These are phyloP conservation scores for Hypomontagnella submonticulosa DNA, from an alignment of 495 filamentous ascomycete genomes.

Conservation along the genomic window DNA sequence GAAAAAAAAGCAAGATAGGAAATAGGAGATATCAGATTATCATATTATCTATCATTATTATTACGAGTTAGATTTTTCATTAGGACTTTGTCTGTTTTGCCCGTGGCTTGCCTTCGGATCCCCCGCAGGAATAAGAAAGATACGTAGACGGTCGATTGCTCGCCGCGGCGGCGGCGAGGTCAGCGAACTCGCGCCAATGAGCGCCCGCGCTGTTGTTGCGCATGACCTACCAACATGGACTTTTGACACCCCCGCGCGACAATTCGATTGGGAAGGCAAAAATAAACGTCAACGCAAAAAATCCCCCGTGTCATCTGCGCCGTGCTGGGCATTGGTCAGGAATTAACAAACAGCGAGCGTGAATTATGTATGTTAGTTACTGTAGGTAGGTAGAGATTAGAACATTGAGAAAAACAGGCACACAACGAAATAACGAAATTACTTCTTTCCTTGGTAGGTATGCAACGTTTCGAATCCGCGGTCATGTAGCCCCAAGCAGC, in stretches of 20 bases:
- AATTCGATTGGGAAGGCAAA: constrained; percentile 26
- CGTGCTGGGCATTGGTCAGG: constrained; percentile 15
- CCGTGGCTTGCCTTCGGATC: constrained; percentile 17
- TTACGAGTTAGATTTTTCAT: too few relatives aligned
- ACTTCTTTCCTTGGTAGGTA: background rate
- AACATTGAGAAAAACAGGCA: background rate
- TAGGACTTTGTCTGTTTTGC: too few relatives aligned
- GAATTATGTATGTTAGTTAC: background rate
- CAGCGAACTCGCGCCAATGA: constrained; percentile 35
- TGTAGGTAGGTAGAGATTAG: constrained; percentile 3
- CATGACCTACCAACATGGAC: constrained; percentile 35
- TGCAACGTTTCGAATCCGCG: constrained; percentile 38
- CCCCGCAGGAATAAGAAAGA: constrained; percentile 23
- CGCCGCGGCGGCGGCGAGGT: constrained; percentile 32
- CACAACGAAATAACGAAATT: constrained; percentile 14
- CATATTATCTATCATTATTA: too few relatives aligned
- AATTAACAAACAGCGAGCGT: background rate
- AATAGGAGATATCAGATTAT: too few relatives aligned
- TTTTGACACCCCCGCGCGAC: constrained; percentile 30
- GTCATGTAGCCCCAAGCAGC: constrained; percentile 1
- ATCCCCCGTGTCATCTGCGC: constrained; percentile 32
- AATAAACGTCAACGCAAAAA: background rate
- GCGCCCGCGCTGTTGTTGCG: constrained; percentile 16
- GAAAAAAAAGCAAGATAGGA: too few relatives aligned
- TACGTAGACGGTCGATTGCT: constrained; percentile 1